Evolutionary conservation across 306 rosid species (phyloP), one percentile per base, ranked within the genome.

Genomic region (Acmispon strigosus): DNA sequence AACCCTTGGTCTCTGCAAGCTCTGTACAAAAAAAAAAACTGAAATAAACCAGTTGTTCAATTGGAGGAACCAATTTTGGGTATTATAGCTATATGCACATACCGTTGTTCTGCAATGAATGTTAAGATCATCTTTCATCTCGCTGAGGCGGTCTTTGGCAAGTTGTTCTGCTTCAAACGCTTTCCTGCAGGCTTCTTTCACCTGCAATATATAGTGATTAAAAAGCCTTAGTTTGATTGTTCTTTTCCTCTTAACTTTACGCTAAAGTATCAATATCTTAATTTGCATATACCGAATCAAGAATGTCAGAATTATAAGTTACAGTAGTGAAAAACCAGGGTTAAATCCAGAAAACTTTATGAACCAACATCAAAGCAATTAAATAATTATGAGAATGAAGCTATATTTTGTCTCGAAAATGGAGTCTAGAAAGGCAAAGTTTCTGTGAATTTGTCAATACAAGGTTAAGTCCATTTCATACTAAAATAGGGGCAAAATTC

Each of bases 51-150:
- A 67, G 24, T 7, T 60, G 51, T 37, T 73, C 69, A 43, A 41
- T 37, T 62, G 50, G 20, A 78, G 57, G 10, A 69, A 71, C 6
- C 44, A 20, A 27, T 32, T 62, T 13, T 56, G 14, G 8, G 39
- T 43, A 24, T 41, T 43, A 36, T 41, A 49, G 82, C 34, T 34
- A 22, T 27, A 45, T 6, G 18, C 20, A 59, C 63, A 29, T 81
- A 93, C 98, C 63, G 74, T 34, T 77, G 72, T 82, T 83, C 96
- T 84, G 80, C 89, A 76, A 50, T 89, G 98, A 51, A 81, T 77
- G 76, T 70, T 81, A 72, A 93, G 96, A 57, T 93, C 96, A 16
- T 84, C 77, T 18, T 87, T 86, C 94, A 90, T 84, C 75, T 78
- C 76, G 66, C 27, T 58, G 18, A 93, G 80, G 18, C 96, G 92